Conservation (phyloP, 805 yeast species). For the Torulaspora franciscae region DNA sequence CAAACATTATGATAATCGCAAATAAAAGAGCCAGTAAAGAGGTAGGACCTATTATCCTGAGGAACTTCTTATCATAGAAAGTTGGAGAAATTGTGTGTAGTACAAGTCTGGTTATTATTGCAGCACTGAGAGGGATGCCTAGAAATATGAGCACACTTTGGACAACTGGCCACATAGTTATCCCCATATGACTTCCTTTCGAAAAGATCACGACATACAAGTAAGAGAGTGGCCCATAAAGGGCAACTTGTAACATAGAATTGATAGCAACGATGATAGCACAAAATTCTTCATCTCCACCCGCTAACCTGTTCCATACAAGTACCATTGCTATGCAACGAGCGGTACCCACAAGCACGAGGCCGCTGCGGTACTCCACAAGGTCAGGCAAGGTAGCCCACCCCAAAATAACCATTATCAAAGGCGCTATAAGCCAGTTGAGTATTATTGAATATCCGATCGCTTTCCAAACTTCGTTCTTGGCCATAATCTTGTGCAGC, state of each 20-base stretch:
- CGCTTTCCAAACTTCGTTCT: conserved; percentile 26
- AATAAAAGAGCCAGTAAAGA: conserved; percentile 48
- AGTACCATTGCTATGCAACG: conserved; percentile 62
- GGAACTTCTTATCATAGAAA: conserved; percentile 35
- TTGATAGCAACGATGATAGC: conserved; percentile 50
- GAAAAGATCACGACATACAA: conserved; percentile 45
- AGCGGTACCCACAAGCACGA: conserved; percentile 57
- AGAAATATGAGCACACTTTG: conserved; percentile 29
- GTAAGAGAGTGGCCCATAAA: conserved; percentile 50
- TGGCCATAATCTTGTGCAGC: conserved; percentile 29
- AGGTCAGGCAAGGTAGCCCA: conserved; percentile 49
- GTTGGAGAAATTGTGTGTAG: conserved; percentile 27
- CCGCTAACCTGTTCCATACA: conserved; percentile 52
- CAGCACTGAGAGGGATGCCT: conserved; percentile 49
- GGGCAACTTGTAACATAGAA: conserved; percentile 46
- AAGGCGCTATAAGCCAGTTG: conserved; percentile 55
- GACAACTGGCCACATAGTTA: conserved; percentile 1
- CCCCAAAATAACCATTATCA: conserved; percentile 51
- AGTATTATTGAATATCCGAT: conserved; percentile 40
- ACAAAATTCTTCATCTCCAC: conserved; percentile 48
- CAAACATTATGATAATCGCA: conserved; percentile 41
- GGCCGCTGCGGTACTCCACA: conserved; percentile 47
- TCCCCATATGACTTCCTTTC: conserved; percentile 11
- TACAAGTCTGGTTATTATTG: conserved; percentile 40
- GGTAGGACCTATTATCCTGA: conserved; percentile 46